phyloP scores from a whole-genome alignment of 1,139 yeast genomes.

The Hansenula sp. region DNA sequence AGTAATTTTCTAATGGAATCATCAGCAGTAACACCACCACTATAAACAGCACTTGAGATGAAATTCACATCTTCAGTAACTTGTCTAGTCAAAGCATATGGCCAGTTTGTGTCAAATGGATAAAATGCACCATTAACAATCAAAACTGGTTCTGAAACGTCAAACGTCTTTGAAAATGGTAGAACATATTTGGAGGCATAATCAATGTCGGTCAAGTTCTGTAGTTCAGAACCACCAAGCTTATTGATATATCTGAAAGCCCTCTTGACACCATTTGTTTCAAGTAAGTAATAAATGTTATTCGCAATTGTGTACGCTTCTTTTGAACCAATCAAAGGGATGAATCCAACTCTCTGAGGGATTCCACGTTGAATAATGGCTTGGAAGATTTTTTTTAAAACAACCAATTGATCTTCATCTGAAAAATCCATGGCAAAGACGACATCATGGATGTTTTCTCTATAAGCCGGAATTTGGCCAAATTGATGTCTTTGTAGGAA shows the following conservation, averaged over 20 bases:
- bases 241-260: slow-evolving; percentile 11
- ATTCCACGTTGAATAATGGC: slow-evolving; percentile 53
- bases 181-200: slow-evolving; percentile 19
- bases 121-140: slow-evolving; percentile 72
- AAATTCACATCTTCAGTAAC: slow-evolving; percentile 31
- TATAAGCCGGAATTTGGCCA: slow-evolving; percentile 66
- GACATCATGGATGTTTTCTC: slow-evolving; percentile 73
- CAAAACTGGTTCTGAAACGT: slow-evolving; percentile 47
- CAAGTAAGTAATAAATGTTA: slow-evolving; percentile 12
- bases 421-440: slow-evolving; percentile 69
- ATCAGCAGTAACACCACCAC: slow-evolving; percentile 28
- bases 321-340: slow-evolving; percentile 46
- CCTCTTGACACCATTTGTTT: slow-evolving; percentile 12
- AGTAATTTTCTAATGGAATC: slow-evolving; percentile 17
- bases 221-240: slow-evolving; percentile 10
- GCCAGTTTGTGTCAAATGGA: slow-evolving; percentile 37
- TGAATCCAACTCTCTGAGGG: slow-evolving; percentile 78
- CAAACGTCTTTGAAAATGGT: slow-evolving; percentile 36
- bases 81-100: slow-evolving; percentile 33
- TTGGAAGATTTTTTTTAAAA: slow-evolving; percentile 45
- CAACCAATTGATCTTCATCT: slow-evolving; percentile 42
- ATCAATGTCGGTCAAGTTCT: slow-evolving; percentile 20
- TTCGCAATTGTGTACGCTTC: slow-evolving; percentile 14
- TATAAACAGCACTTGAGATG: slow-evolving; percentile 24
- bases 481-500: slow-evolving; percentile 36